Evolutionary conservation across 2,329 filamentous ascomycete species (phyloP).

Genomic region (Rhexocercosporidium sp.): DNA sequence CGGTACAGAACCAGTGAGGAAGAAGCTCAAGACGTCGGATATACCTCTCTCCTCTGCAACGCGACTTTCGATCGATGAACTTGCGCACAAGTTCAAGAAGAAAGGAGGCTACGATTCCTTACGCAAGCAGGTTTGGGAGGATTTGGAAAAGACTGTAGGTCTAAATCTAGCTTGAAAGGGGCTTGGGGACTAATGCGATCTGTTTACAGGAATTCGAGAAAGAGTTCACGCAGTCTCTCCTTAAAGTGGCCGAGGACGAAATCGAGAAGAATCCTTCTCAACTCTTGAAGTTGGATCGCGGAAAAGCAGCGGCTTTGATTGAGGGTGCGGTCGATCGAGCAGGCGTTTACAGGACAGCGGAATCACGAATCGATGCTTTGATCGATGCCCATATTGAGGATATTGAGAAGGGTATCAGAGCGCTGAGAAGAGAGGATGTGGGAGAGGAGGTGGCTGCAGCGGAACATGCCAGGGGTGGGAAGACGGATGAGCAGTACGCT

Average conservation of each 20-base stretch:
- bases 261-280: constrained; percentile 75
- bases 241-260: constrained; percentile 74
- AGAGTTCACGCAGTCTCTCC: constrained; percentile 68
- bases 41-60: constrained; percentile 77
- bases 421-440: constrained; percentile 69
- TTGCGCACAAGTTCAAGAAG: constrained; percentile 85
- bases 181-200: constrained; percentile 13
- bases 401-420: constrained; percentile 73
- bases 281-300: constrained; percentile 74
- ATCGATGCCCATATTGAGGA: constrained; percentile 66
- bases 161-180: not conserved
- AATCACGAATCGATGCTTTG: constrained; percentile 68
- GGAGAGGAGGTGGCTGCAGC: constrained; percentile 70
- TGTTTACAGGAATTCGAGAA: constrained; percentile 67
- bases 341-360: constrained; percentile 75
- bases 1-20: constrained; percentile 31
- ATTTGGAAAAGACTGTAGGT: constrained; percentile 71
- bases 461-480: constrained; percentile 68
- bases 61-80: constrained; percentile 72
- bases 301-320: constrained; percentile 75
- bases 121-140: constrained; percentile 77
- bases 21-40: constrained; percentile 74
- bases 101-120: constrained; percentile 82
- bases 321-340: constrained; percentile 80
- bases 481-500: constrained; percentile 76